These are phyloP conservation scores for Digitaria exilis DNA, from an alignment of 202 grass and related monocot genomes.

Conservation along the genomic window DNA sequence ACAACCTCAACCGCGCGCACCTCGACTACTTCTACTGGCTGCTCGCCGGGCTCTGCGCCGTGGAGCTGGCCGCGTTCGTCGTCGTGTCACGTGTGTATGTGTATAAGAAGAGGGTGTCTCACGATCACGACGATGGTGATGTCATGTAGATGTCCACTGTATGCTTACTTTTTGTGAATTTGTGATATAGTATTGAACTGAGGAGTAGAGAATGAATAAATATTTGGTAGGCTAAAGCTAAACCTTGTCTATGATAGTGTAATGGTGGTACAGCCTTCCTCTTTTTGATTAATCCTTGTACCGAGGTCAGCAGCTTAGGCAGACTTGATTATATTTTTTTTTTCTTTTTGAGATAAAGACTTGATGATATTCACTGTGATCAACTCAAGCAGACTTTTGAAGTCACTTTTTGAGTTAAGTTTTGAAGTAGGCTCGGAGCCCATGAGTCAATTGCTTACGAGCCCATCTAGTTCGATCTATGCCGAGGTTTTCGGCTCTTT, in stretches of 20 bases:
- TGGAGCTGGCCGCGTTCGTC: conserved; percentile 46
- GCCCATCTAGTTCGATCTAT: not conserved
- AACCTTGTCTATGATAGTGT: not conserved
- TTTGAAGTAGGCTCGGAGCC: too few species aligned
- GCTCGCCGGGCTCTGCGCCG: conserved; percentile 45
- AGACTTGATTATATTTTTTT: too few species aligned
- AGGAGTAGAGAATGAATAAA: not conserved
- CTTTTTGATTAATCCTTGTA: not conserved
- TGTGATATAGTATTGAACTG: not conserved
- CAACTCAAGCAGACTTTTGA: too few species aligned
- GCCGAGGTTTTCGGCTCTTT: not conserved
- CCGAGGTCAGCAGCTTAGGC: too few species aligned
- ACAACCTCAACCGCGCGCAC: conserved; percentile 68
- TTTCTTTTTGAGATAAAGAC: too few species aligned
- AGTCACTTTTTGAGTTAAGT: too few species aligned
- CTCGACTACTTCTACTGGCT: conserved; percentile 84
- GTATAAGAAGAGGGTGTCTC: conserved; percentile 45
- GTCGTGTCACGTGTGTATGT: conserved; percentile 36
- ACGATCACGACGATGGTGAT: not conserved
- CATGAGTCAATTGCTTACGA: not conserved
- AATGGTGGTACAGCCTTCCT: too few species aligned
- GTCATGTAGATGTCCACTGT: not conserved
- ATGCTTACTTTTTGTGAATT: not conserved
- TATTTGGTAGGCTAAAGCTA: not conserved
- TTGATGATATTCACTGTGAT: too few species aligned